Evolutionary conservation across 179 eudicot species (phyloP), one percentile per base, ranked within the genome.

Genomic region (Gypsophila paniculata): DNA sequence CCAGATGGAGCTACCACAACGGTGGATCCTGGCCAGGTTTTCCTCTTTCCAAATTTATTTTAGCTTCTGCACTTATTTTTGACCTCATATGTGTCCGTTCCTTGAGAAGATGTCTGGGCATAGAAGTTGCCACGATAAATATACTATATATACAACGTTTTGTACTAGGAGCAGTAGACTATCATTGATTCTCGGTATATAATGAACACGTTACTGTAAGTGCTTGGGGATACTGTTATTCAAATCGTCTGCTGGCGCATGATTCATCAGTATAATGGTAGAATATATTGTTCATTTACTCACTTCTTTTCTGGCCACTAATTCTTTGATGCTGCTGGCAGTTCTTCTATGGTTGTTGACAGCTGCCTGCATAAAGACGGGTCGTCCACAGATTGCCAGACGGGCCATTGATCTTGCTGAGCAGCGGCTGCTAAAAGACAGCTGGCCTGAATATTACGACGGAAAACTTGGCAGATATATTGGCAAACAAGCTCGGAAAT

Each of bases 11-110:
- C 77, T 91, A 91, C 79, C 97, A 91, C 81, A 91, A 91, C 72
- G 97, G 93, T 36, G 97, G 97, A 72, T 91, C 97, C 49, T 91
- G 97, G 97, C 97, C 97, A 82, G 97, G 97, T 91, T 69, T 70
- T 39, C 21, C 65, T 19, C 70, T 39, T 60, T 73, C 9, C 72
- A 64, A 53, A 39, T 36, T 70, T 57, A 22, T 26, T 71, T 57
- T 71, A 65, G 21, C 65, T 76, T 64, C 63, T 55, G 58, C 71
- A 55, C 61, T 71, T 71, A 52, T 52, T 53, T 53, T 53, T n/a
- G n/a, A 11, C n/a, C n/a, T 51, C n/a, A 15, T 17, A 25, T 26
- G 36, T 59, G 36, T 13, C 38, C n/a, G 42, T 7, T 14, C 66
- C 23, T 18, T 19, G 60, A 18, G 25, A 21, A 6, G 22, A 5